A percentile compares a stretch with the other conserved stretches of the same genome.
Evolutionary conservation across 345 rosid species (phyloP).

Genomic region (Eucalyptus grandis): DNA sequence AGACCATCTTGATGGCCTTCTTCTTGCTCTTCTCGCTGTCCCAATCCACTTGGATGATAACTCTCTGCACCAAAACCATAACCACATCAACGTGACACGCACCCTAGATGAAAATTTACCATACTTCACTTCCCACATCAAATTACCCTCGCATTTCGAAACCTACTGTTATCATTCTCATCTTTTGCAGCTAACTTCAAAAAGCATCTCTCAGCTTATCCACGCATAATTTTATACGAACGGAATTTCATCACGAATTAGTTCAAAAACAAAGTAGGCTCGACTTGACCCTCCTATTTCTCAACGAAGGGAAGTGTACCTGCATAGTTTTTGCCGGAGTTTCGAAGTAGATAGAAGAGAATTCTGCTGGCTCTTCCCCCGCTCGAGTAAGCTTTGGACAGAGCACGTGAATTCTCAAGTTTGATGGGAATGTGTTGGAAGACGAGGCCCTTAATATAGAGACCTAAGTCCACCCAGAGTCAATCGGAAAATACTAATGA

Average conservation of each 20-base stretch:
- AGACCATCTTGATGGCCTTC: not conserved
- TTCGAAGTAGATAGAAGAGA: not conserved
- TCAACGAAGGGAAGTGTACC: not conserved
- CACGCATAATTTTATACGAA: not conserved
- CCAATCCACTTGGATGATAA: not conserved
- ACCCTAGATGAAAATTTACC: not conserved
- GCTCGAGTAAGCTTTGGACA: not conserved
- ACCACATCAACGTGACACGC: not conserved
- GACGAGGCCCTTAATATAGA: not conserved
- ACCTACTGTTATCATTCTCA: not conserved
- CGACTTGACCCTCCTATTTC: not conserved
- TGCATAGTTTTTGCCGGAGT: not conserved
- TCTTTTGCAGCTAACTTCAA: not conserved
- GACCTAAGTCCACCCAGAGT: not conserved
- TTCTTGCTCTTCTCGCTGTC: not conserved
- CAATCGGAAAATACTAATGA: not conserved
- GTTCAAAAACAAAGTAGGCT: not conserved
- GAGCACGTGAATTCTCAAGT: not conserved
- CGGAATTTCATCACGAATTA: not conserved
- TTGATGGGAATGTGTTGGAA: not conserved
- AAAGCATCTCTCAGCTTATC: not conserved
- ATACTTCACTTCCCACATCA: not conserved
- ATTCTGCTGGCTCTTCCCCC: not conserved
- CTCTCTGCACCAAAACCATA: not conserved
- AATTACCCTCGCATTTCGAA: not conserved